A percentile compares a stretch with the other conserved stretches of the same genome.
Evolutionary conservation across 208 protist species (phyloP).

Genomic region (Acanthamoeba comandoni): DNA sequence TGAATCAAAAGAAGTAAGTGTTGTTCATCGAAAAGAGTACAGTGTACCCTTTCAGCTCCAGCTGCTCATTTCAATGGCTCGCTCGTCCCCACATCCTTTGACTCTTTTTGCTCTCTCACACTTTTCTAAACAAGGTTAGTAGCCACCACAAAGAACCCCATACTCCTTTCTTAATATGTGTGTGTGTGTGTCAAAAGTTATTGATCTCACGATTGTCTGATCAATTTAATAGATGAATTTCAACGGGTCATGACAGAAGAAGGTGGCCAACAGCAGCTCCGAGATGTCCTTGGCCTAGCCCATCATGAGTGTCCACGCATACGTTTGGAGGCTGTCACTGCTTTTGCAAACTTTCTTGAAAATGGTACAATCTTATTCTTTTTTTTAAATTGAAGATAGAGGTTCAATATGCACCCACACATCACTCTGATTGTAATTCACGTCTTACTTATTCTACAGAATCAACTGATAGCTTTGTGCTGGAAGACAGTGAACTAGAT

Average conservation of each 20-base stretch:
- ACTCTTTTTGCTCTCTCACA: conserved; percentile 1
- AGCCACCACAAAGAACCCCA: too few relatives aligned
- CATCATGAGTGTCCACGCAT: neutral
- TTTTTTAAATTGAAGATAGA: too few relatives aligned
- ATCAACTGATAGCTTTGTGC: too few relatives aligned
- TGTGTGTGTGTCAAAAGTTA: neutral
- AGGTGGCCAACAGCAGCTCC: too few relatives aligned
- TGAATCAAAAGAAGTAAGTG: neutral
- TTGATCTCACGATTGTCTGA: neutral
- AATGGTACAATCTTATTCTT: too few relatives aligned
- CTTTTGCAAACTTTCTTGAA: conserved; percentile 24
- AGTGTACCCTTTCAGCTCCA: conserved; percentile 5
- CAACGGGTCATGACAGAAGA: neutral
- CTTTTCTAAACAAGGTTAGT: conserved; percentile 4
- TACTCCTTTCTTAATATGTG: neutral
- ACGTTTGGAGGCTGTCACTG: neutral
- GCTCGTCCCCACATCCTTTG: conserved; percentile 1
- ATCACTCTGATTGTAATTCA: too few relatives aligned
- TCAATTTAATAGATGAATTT: conserved; percentile 10
- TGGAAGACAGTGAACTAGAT: too few relatives aligned
- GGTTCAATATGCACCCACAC: too few relatives aligned
- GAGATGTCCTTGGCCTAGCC: neutral
- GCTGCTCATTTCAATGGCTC: conserved; percentile 2
- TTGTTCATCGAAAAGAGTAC: neutral
- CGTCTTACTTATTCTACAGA: too few relatives aligned